A percentile compares a stretch with the other conserved stretches of the same genome.
Conservation (phyloP, 2,329 filamentous ascomycete genomes). For the Fusarium incarnatum region DNA sequence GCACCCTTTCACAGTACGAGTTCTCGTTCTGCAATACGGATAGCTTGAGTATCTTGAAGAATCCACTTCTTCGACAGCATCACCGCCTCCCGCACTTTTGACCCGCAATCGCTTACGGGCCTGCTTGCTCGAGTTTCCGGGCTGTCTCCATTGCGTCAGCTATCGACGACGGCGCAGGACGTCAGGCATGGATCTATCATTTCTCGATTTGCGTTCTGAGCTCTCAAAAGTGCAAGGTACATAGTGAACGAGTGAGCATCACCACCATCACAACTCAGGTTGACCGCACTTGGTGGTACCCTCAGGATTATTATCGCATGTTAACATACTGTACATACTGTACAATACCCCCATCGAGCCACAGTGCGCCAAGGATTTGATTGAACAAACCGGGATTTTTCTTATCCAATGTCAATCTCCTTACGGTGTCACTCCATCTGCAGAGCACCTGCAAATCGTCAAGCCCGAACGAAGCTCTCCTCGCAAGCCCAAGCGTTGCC, state of each 20-base stretch:
- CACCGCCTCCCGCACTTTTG: conserved; percentile 36
- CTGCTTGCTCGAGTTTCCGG: conserved; percentile 21
- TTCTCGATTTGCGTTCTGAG: conserved; percentile 10
- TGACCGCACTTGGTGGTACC: conserved; percentile 5
- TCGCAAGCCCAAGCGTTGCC: conserved; percentile 40
- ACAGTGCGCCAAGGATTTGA: conserved; percentile 16
- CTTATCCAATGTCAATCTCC: conserved; percentile 33
- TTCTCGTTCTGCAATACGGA: conserved; percentile 23
- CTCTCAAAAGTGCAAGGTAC: background rate
- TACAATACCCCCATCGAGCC: conserved; percentile 11
- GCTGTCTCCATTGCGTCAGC: conserved; percentile 41
- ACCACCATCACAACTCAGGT: conserved; percentile 18
- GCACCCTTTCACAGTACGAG: conserved; percentile 26
- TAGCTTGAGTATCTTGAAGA: conserved; percentile 12
- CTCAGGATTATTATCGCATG: conserved; percentile 18
- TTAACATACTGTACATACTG: conserved; percentile 7
- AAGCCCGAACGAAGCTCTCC: conserved; percentile 20
- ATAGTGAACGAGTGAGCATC: background rate
- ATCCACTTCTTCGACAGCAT: conserved; percentile 36
- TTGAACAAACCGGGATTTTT: conserved; percentile 32
- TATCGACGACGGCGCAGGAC: conserved; percentile 17
- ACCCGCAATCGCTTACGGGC: conserved; percentile 36
- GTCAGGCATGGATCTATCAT: conserved; percentile 16
- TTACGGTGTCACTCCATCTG: conserved; percentile 29
- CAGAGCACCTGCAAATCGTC: conserved; percentile 33